Evolutionary conservation across 2,329 filamentous ascomycete species (phyloP).

Genomic region (Zelopaecilomyces penicillatus): DNA sequence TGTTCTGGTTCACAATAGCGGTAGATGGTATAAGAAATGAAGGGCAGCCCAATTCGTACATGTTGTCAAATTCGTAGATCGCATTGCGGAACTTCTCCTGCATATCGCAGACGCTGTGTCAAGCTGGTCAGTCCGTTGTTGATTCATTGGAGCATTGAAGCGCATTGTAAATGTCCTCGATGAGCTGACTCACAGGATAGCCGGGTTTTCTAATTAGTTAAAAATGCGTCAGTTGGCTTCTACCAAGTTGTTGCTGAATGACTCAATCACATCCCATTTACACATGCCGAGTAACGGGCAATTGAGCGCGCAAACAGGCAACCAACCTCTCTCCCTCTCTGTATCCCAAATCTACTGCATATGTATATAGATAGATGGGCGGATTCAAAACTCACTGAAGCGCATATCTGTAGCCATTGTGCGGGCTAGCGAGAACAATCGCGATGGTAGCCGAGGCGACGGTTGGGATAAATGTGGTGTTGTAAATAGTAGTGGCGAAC

Average conservation of each 20-base stretch:
- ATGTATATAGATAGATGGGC: background rate
- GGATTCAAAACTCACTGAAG: slow-evolving; percentile 23
- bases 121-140: background rate
- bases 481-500: background rate
- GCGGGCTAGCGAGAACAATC: background rate
- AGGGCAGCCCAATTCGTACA: slow-evolving; percentile 42
- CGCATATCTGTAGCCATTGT: slow-evolving; percentile 17
- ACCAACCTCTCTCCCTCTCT: background rate
- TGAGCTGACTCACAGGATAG: slow-evolving; percentile 37
- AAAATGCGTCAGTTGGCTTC: background rate
- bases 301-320: background rate
- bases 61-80: slow-evolving; percentile 77
- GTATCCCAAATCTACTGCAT: background rate
- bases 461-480: background rate
- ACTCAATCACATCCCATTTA: background rate
- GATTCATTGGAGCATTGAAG: background rate
- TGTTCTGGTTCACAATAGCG: no score
- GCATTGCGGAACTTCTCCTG: slow-evolving; percentile 84
- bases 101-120: slow-evolving; percentile 74
- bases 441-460: background rate
- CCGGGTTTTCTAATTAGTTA: slow-evolving; percentile 34
- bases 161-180: background rate
- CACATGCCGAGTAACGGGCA: background rate
- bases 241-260: background rate
- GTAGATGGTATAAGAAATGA: no score